phyloP scores from a whole-genome alignment of 305 asterid species.

The Ilex paraguariensis region DNA sequence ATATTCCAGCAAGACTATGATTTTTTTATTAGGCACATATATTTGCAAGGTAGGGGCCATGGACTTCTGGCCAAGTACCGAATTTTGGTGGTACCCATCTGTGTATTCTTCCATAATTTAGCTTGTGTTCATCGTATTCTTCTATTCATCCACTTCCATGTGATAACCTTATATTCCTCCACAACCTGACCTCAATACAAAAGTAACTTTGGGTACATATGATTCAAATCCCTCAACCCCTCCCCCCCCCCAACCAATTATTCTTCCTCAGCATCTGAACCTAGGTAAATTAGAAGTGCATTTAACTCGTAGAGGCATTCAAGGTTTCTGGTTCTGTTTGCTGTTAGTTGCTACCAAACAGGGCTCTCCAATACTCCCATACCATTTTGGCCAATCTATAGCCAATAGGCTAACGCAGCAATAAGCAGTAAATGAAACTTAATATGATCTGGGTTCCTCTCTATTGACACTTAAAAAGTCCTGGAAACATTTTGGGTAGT shows the following conservation, averaged over 20 bases:
- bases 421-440: constrained; percentile 10
- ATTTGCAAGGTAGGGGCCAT: neutral
- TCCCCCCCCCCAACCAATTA: too few species aligned
- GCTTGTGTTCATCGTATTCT: neutral
- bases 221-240: neutral
- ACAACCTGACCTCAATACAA: neutral
- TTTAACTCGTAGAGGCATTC: neutral
- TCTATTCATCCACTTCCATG: neutral
- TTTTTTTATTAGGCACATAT: neutral
- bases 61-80: neutral
- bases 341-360: neutral
- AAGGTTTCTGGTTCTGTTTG: constrained; percentile 11
- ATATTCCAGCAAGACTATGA: neutral
- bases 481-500: too few species aligned
- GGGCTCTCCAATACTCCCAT: constrained; percentile 6
- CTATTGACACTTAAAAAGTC: too few species aligned
- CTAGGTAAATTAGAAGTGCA: too few species aligned
- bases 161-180: neutral
- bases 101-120: too few species aligned
- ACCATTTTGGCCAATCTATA: constrained; percentile 6
- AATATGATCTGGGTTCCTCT: neutral
- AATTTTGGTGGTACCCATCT: neutral
- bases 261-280: too few species aligned
- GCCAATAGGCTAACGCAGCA: constrained; percentile 9
- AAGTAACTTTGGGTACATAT: neutral